phyloP scores from a whole-genome alignment of 2,329 filamentous ascomycete genomes.

The Phialophora macrospora region DNA sequence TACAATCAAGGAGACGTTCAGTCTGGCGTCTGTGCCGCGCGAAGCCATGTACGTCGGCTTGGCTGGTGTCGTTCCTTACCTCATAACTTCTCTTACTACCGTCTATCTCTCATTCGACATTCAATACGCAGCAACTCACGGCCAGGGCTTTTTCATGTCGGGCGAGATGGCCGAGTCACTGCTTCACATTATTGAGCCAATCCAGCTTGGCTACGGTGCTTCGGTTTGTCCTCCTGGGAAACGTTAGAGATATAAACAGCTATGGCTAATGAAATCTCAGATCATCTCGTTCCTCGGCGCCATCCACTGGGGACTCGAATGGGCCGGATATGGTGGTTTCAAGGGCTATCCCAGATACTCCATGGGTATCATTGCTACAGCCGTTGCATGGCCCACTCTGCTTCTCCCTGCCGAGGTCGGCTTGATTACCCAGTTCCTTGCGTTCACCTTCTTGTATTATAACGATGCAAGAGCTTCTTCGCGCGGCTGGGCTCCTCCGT shows the following conservation, averaged over 20 bases:
- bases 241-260: background rate
- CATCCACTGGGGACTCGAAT: conserved; percentile 92
- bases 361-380: conserved; percentile 78
- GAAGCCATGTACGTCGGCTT: conserved; percentile 71
- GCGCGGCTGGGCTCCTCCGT: conserved; percentile 77
- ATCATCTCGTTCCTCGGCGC: conserved; percentile 94
- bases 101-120: conserved; percentile 83
- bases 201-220: conserved; percentile 90
- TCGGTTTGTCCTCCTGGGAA: conserved; percentile 62
- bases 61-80: conserved; percentile 82
- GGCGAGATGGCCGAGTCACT: conserved; percentile 73
- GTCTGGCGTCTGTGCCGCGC: conserved; percentile 66
- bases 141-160: conserved; percentile 67
- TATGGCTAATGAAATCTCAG: conserved; percentile 46
- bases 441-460: conserved; percentile 86
- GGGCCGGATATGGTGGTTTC: conserved; percentile 68
- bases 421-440: conserved; percentile 80
- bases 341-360: conserved; percentile 80
- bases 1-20: conserved; percentile 72
- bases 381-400: conserved; percentile 87
- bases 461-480: conserved; percentile 74
- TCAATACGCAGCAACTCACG: conserved; percentile 67
- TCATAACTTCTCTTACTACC: conserved; percentile 81
- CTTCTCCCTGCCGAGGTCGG: conserved; percentile 83
- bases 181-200: conserved; percentile 76